phyloP scores from a whole-genome alignment of 1,284 basidiomycete species.

The Cryptococcus amylolentus region DNA sequence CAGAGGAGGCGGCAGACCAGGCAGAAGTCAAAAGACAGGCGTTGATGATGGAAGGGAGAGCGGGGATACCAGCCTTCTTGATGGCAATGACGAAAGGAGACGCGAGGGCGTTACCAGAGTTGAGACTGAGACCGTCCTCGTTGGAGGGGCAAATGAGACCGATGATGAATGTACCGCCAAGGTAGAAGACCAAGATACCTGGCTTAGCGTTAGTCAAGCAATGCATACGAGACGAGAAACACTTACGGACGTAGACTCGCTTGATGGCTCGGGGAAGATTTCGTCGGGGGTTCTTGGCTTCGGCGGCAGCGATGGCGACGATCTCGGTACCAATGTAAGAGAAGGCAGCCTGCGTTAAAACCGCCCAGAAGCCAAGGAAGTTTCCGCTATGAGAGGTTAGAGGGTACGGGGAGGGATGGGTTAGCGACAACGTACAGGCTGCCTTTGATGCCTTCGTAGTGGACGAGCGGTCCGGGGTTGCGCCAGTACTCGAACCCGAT shows the following conservation, averaged over 20 bases:
- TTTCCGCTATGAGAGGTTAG: constrained; percentile 4
- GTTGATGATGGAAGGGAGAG: constrained; percentile 62
- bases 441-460: constrained; percentile 45
- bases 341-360: constrained; percentile 50
- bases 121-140: constrained; percentile 58
- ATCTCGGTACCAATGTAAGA: constrained; percentile 49
- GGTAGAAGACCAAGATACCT: constrained; percentile 64
- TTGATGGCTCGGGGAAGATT: constrained; percentile 74
- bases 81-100: constrained; percentile 78
- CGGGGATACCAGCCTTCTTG: constrained; percentile 67
- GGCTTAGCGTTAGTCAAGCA: background rate
- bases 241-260: constrained; percentile 71
- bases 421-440: constrained; percentile 11
- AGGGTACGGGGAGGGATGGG: no score
- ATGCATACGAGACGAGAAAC: constrained; percentile 61
- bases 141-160: constrained; percentile 72
- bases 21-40: constrained; percentile 63
- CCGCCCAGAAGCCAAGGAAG: constrained; percentile 57
- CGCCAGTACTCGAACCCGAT: constrained; percentile 52
- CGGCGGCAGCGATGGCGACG: constrained; percentile 51
- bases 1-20: constrained; percentile 57
- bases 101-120: constrained; percentile 60
- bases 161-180: constrained; percentile 56
- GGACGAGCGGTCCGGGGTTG: constrained; percentile 52
- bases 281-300: constrained; percentile 61